Base-by-base conservation (phyloP, 495 filamentous ascomycete species). In the Xylaria scruposa region DNA sequence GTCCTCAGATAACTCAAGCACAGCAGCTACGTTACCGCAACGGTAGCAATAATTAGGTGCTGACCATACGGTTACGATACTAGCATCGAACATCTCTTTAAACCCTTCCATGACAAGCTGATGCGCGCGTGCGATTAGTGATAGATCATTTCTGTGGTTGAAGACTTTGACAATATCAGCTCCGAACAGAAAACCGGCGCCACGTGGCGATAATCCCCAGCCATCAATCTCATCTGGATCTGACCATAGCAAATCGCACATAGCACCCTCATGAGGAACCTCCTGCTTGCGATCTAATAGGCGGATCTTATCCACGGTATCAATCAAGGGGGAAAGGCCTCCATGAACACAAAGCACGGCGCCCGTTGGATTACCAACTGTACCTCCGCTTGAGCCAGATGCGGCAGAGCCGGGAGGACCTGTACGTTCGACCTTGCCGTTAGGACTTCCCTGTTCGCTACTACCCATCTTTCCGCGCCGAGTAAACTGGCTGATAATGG, bases 71-170 rank as follows among this genome's bases (percentile, higher is more conserved):
- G 96, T 99, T 5, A 99, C 96, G 70, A 99, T 97, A 29, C 89
- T 92, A 19, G 88, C 89, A 74, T 98, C 95, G 75, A 98, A 98
- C 95, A 98, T 98, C 83, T 98, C 96, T 81, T 98, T 98, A 82
- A 97, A 98, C 10, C 96, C 96, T 80, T 99, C 96, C 96, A 98
- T 99, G 44, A 99, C 96, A 31, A 99, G 89, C 82, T 99, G 96
- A 78, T 99, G 96, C 21, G 96, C 96, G 68, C 96, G 90, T 61
- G 96, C 96, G 61, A 99, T 95, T 51, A 99, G 85, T 4, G 90
- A 93, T 10, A 99, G 86, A 78, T 97, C 93, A 79, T 99, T 99
- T 21, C 88, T 86, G 80, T 97, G 91, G 79, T 98, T 99, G 84
- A 99, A 99, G 68, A 89, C 87, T 78, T 95, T 97, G 70, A 98